Base-by-base conservation (phyloP, 2,329 filamentous ascomycete genomes). In the Zelopaecilomyces penicillatus region DNA sequence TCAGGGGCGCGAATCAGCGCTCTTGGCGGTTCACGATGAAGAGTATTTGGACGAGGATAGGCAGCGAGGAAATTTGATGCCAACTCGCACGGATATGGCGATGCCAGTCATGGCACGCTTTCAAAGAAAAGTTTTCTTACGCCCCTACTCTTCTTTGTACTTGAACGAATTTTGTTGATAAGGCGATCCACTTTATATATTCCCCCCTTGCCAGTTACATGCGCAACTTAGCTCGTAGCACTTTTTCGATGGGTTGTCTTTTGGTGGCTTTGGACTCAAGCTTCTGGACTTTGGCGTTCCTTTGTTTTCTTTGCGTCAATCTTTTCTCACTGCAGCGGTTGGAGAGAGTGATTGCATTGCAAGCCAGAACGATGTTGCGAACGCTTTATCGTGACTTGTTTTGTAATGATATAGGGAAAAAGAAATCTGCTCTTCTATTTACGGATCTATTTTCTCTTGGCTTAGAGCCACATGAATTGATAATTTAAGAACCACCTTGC, bases 1-100 rank as follows among this genome's bases (percentile, higher is more conserved):
- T 77, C 79, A 5, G 80, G 80, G 44, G 80, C 79, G 28, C 66
- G 80, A 50, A 82, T 83, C 61, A 82, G 78, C 55, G 80, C 80
- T 42, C 68, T 83, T 6, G 80, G 80, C 5, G 68, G 69, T 46
- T 65, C 70, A 41, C 73, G 75, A 51, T 75, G 58, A 65, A 48
- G 29, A 40, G 30, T 28, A 30, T 30, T 32, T 35, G 42, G 32
- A 34, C 32, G 8, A 9, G 32, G 43, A 50, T 47, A 44, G 41
- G 45, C 43, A 38, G 43, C 42, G 36, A 36, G 8, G 27, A 45
- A 43, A 19, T 19, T 19, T 19, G 19, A 19, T 19, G 19, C 19
- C 19, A 19, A 19, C 19, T 19, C 19, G 19, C 19, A 19, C 19
- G 19, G 19, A 19, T 19, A 19, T 19, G 19, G 19, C 19, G 19